These are phyloP conservation scores for Penicillium cosmopolitanum DNA, from an alignment of 495 filamentous ascomycete species.

Conservation along the genomic window DNA sequence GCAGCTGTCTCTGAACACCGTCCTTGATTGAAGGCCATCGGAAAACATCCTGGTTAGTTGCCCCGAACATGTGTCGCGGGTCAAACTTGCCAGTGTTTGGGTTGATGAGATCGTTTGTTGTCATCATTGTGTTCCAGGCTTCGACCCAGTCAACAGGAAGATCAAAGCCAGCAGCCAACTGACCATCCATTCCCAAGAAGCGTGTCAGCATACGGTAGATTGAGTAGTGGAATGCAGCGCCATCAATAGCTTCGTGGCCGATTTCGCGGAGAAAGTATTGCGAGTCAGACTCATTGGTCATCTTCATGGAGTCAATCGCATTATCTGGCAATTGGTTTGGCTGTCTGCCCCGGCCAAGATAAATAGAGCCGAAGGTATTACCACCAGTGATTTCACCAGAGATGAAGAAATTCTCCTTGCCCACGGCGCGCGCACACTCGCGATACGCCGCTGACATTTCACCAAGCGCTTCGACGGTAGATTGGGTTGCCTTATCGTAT, in stretches of 20 bases:
- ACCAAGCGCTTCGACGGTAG: conserved; percentile 65
- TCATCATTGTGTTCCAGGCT: conserved; percentile 62
- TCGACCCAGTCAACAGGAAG: conserved; percentile 59
- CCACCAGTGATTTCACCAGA: conserved; percentile 68
- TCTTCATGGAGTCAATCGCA: conserved; percentile 44
- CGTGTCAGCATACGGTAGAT: conserved; percentile 67
- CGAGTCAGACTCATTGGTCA: conserved; percentile 48
- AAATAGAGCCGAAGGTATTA: conserved; percentile 65
- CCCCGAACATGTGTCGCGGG: conserved; percentile 71
- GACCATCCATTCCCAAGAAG: conserved; percentile 67
- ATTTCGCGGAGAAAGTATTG: conserved; percentile 60
- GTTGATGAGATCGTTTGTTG: conserved; percentile 66
- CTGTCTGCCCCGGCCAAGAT: conserved; percentile 66
- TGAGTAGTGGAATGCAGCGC: conserved; percentile 70
- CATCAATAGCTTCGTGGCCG: conserved; percentile 64
- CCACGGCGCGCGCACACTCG: conserved; percentile 55
- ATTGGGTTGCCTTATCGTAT: conserved; percentile 68
- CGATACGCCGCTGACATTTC: conserved; percentile 57
- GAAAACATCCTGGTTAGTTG: conserved; percentile 75
- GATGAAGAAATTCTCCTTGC: conserved; percentile 68
- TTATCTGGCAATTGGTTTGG: conserved; percentile 49
- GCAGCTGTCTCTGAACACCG: conserved; percentile 62
- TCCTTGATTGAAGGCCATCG: conserved; percentile 69
- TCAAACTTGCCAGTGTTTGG: conserved; percentile 68
- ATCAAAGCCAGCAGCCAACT: conserved; percentile 61